These are phyloP conservation scores for Tritrichomonas foetus DNA, from an alignment of 208 protist species.

Conservation along the genomic window DNA sequence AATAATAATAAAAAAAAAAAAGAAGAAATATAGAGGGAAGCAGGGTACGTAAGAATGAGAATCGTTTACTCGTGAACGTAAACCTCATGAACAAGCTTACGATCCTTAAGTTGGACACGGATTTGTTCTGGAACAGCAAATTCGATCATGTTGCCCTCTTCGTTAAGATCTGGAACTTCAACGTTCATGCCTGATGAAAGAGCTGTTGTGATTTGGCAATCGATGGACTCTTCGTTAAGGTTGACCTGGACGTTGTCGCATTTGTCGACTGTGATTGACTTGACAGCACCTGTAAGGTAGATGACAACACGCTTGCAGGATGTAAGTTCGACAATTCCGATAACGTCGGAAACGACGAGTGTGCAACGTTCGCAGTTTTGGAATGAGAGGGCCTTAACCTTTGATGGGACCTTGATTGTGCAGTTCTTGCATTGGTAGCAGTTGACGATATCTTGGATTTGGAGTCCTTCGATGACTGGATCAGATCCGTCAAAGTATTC, in stretches of 20 bases:
- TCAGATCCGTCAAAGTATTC: not conserved
- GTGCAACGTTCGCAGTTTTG: not conserved
- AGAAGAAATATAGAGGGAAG: no score
- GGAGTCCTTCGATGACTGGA: not conserved
- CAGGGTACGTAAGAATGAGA: no score
- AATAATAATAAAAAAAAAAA: no score
- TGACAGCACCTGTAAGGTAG: not conserved
- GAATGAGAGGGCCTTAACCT: slow-evolving; percentile 27
- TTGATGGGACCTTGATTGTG: not conserved
- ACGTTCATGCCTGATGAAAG: not conserved
- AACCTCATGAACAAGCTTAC: not conserved
- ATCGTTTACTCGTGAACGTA: slow-evolving; percentile 35
- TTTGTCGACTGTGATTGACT: slow-evolving; percentile 33
- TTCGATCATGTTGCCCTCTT: not conserved
- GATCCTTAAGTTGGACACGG: not conserved
- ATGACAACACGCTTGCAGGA: not conserved
- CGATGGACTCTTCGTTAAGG: not conserved
- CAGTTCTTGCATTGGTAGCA: slow-evolving; percentile 27
- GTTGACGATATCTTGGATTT: not conserved
- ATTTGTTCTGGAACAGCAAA: slow-evolving; percentile 22
- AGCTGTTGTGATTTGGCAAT: not conserved
- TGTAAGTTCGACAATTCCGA: not conserved
- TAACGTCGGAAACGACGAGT: not conserved
- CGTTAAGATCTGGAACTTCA: slow-evolving; percentile 23
- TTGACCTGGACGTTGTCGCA: slow-evolving; percentile 5